Evolutionary conservation across 768 basidiomycete species (phyloP).

Genomic region (Kwoniella europaea): DNA sequence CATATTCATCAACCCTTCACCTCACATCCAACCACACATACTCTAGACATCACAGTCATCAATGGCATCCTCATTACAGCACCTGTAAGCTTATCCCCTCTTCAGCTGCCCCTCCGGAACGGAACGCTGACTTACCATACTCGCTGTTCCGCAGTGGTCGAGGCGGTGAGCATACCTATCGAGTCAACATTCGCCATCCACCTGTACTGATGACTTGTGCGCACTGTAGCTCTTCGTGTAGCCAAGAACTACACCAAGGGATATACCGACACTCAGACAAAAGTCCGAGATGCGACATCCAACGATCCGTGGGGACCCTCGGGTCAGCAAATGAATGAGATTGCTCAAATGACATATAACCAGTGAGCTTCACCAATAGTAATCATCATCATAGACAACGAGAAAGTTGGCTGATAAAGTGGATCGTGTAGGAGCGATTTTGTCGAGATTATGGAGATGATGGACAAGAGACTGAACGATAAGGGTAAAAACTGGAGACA

Average conservation of each 20-base stretch:
- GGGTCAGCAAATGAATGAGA: constrained; percentile 98
- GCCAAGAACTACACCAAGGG: constrained; percentile 88
- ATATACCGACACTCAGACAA: constrained; percentile 89
- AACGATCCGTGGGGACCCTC: constrained; percentile 99
- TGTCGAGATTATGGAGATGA: constrained; percentile 99
- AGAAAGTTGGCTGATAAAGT: not conserved
- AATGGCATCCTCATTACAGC: constrained; percentile 43
- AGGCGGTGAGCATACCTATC: constrained; percentile 43
- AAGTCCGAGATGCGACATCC: constrained; percentile 93
- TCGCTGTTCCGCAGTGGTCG: constrained; percentile 39
- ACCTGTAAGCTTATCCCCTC: constrained; percentile 34
- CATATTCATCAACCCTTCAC: not conserved
- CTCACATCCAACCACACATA: not conserved
- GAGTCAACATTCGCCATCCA: constrained; percentile 4
- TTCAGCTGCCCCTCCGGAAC: not conserved
- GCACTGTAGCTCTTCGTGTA: constrained; percentile 70
- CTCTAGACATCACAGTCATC: not conserved
- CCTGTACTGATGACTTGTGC: not conserved
- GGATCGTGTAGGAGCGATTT: constrained; percentile 74
- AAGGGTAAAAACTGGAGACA: constrained; percentile 99
- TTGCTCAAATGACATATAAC: constrained; percentile 95
- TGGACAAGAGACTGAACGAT: constrained; percentile 91
- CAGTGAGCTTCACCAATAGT: constrained; percentile 68
- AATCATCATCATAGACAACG: not conserved
- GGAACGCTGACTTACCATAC: constrained; percentile 21